Percentiles rank a stretch among this genome's conserved stretches.
Evolutionary conservation across 352 stramenopile genomes (phyloP).

Genomic region (Pythium graminicola): DNA sequence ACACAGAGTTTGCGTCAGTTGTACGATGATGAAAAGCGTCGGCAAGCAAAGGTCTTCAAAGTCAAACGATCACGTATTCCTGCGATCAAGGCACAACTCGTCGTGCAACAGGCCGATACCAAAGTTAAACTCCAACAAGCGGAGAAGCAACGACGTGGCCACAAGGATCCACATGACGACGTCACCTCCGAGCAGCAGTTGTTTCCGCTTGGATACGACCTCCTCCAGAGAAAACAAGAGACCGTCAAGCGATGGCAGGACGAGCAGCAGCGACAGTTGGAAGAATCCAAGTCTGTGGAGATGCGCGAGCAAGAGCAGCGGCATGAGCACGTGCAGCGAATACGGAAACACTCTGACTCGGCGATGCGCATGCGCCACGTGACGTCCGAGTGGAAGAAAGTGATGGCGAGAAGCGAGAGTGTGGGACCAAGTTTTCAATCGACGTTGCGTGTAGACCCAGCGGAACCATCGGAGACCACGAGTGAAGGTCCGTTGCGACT

Average conservation of each 20-base stretch:
- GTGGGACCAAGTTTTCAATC: constrained; percentile 17
- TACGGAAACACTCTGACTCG: not conserved
- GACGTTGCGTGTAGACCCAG: constrained; percentile 5
- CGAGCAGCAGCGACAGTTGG: constrained; percentile 5
- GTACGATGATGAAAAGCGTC: constrained; percentile 12
- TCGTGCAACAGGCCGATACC: constrained; percentile 12
- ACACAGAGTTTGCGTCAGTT: constrained; percentile 14
- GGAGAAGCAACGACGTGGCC: not conserved
- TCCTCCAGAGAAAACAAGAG: not conserved
- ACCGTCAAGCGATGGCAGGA: constrained; percentile 7
- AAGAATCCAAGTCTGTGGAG: not conserved
- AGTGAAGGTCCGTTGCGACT: not conserved
- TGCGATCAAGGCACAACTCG: constrained; percentile 3
- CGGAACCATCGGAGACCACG: not conserved
- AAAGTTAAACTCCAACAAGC: constrained; percentile 6
- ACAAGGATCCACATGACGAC: not conserved
- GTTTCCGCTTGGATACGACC: not conserved
- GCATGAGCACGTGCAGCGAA: constrained; percentile 1
- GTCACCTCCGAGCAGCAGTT: not conserved
- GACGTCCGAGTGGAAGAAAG: constrained; percentile 5
- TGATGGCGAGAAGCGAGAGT: constrained; percentile 13
- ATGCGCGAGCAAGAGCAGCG: not conserved
- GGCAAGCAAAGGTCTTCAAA: constrained; percentile 1
- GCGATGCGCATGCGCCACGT: not conserved
- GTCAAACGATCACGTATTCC: constrained; percentile 2